Conservation (phyloP, 1,284 basidiomycete species). For the Leccinum solheimii region DNA sequence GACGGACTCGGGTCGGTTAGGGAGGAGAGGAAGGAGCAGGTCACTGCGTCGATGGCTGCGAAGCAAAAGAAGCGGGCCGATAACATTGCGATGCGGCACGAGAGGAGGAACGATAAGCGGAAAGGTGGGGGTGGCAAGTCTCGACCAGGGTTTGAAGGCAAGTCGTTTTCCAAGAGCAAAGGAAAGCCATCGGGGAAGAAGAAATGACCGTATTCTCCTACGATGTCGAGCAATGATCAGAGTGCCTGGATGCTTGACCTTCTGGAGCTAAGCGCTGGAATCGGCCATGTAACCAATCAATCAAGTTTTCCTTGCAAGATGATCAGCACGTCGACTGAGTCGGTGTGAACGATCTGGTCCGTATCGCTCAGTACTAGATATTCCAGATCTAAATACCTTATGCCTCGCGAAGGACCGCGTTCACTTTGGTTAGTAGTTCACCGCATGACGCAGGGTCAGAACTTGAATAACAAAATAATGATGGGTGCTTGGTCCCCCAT, state of each 20-base stretch:
- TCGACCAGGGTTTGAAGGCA: conserved; percentile 81
- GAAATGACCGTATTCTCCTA: conserved; percentile 16
- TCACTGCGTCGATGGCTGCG: conserved; percentile 72
- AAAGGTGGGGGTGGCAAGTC: conserved; percentile 72
- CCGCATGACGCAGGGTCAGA: too few relatives aligned
- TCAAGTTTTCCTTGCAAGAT: too few relatives aligned
- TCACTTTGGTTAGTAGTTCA: too few relatives aligned
- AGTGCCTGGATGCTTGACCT: background rate
- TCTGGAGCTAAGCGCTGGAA: background rate
- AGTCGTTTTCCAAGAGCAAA: conserved; percentile 59
- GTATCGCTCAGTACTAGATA: too few relatives aligned
- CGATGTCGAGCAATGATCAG: background rate
- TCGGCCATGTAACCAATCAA: too few relatives aligned
- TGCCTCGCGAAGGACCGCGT: too few relatives aligned
- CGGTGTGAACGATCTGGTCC: too few relatives aligned
- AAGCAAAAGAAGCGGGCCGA: conserved; percentile 86
- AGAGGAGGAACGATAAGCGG: conserved; percentile 75
- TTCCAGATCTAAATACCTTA: too few relatives aligned
- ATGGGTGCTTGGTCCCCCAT: too few relatives aligned
- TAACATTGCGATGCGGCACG: conserved; percentile 82
- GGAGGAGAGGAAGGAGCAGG: conserved; percentile 81
- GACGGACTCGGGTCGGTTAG: conserved; percentile 41
- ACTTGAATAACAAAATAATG: too few relatives aligned
- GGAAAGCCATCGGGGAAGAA: conserved; percentile 18
- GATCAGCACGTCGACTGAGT: too few relatives aligned